Conservation (phyloP, 2,329 filamentous ascomycete genomes). For the Fusarium sp. region DNA sequence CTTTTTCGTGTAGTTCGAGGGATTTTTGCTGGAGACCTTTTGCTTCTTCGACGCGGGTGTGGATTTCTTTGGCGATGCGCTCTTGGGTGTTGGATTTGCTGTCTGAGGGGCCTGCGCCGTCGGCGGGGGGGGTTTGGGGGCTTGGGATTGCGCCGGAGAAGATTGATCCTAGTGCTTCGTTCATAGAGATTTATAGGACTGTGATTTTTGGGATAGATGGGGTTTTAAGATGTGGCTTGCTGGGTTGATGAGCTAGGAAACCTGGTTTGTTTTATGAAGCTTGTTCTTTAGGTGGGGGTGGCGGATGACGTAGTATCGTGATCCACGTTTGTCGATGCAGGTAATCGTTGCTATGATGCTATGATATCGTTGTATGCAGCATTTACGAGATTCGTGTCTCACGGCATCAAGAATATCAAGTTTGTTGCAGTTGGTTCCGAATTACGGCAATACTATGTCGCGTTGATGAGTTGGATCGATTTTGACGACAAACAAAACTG, state of each 20-base stretch:
- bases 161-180: slow-evolving; percentile 15
- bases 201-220: neutral
- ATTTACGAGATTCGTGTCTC: neutral
- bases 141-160: slow-evolving; percentile 21
- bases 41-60: slow-evolving; percentile 28
- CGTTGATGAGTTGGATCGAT: rapidly evolving
- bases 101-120: neutral
- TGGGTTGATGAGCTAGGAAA: neutral
- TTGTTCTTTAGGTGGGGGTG: slow-evolving; percentile 19
- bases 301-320: slow-evolving; percentile 24
- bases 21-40: slow-evolving; percentile 24
- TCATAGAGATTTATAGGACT: slow-evolving; percentile 9
- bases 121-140: slow-evolving; percentile 2
- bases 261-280: slow-evolving; percentile 13
- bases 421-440: rapidly evolving
- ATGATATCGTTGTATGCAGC: neutral
- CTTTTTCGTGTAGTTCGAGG: slow-evolving; percentile 27
- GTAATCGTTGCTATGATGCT: slow-evolving; percentile 12
- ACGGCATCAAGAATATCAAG: neutral
- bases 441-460: rapidly evolving
- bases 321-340: neutral
- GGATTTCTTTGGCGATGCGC: slow-evolving; percentile 24
- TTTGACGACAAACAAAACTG: too few species aligned
- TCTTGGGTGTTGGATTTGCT: slow-evolving; percentile 18
- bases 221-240: slow-evolving; percentile 22